These are phyloP conservation scores for Taphrina betulina DNA, from an alignment of 1,139 yeast genomes.

Conservation along the genomic window DNA sequence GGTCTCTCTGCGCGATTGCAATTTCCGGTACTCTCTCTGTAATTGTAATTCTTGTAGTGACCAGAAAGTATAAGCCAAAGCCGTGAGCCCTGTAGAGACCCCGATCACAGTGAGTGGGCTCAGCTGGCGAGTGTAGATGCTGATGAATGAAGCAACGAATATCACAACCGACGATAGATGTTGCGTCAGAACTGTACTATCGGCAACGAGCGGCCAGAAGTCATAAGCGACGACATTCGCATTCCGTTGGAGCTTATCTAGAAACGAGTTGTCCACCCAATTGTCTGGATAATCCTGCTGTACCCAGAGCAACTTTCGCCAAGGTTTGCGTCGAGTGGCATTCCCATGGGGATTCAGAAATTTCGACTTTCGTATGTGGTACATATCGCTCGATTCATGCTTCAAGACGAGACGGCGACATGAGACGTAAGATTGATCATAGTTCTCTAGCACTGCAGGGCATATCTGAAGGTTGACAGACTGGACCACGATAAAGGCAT, in stretches of 20 bases:
- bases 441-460: too few relatives aligned
- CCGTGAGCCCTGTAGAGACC: conserved; percentile 43
- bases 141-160: conserved; percentile 63
- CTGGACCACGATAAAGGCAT: too few relatives aligned
- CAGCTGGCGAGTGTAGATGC: conserved; percentile 44
- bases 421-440: too few relatives aligned
- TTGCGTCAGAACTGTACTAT: conserved; percentile 64
- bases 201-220: conserved; percentile 61
- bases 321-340: conserved; percentile 44
- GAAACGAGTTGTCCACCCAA: conserved; percentile 76
- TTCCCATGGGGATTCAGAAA: not conserved
- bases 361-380: not conserved
- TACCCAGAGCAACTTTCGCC: conserved; percentile 88
- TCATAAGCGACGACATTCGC: conserved; percentile 67
- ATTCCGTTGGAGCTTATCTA: conserved; percentile 74
- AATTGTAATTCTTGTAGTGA: conserved; percentile 31
- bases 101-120: conserved; percentile 44
- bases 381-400: too few relatives aligned
- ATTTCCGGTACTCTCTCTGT: conserved; percentile 36
- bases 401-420: too few relatives aligned
- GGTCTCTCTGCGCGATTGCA: conserved; percentile 40
- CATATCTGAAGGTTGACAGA: too few relatives aligned
- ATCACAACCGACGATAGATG: conserved; percentile 63
- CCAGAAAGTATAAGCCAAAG: conserved; percentile 48
- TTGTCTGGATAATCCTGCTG: conserved; percentile 88